Percentiles rank a stretch among this genome's conserved stretches.
Conservation (phyloP, 2,329 filamentous ascomycete species). For the Penicillium sp. region DNA sequence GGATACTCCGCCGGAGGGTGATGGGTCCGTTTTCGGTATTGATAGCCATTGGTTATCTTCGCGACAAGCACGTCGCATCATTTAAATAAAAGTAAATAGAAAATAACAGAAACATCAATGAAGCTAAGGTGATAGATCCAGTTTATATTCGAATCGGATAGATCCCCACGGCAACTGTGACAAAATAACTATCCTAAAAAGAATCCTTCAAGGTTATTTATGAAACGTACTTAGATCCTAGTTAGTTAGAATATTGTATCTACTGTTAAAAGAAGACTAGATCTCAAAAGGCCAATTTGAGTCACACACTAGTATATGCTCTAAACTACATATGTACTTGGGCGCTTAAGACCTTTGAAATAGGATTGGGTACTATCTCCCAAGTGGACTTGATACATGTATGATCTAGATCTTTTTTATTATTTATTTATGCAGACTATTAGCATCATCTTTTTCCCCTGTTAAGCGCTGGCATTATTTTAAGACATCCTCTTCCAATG, state of each 20-base stretch:
- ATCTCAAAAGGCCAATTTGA: not conserved
- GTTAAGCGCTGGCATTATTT: not conserved
- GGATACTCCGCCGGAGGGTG: constrained; percentile 17
- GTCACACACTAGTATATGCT: not conserved
- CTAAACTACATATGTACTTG: not conserved
- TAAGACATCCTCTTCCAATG: too few species aligned
- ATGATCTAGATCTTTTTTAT: not conserved
- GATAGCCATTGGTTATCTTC: constrained; percentile 6
- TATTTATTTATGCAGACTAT: not conserved
- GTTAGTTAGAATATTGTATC: too few species aligned
- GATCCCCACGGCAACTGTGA: not conserved
- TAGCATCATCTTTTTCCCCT: not conserved
- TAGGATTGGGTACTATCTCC: not conserved
- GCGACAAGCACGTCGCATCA: constrained; percentile 9
- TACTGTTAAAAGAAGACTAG: not conserved
- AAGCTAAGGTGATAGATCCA: not conserved
- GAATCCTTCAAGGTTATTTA: not conserved
- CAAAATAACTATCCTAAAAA: too few species aligned
- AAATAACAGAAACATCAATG: not conserved
- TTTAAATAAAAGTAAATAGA: constrained; percentile 1
- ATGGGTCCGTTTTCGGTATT: constrained; percentile 22
- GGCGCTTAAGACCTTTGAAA: not conserved
- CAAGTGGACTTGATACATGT: not conserved
- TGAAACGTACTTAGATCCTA: too few species aligned
- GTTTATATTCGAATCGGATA: not conserved